phyloP scores from a whole-genome alignment of 2,329 filamentous ascomycete genomes.

The Botryotinia globosa region DNA sequence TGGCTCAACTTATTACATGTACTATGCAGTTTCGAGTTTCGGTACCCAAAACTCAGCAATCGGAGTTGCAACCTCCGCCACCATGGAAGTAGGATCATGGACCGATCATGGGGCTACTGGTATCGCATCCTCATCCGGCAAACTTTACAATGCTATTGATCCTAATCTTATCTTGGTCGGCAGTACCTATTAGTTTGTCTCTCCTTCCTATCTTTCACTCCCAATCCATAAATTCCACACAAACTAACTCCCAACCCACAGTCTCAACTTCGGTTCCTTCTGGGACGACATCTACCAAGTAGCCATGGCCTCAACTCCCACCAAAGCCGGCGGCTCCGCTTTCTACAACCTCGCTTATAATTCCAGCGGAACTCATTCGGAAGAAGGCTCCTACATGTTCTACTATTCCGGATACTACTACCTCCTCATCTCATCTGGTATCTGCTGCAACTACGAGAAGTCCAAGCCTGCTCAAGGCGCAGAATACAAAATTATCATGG shows the following conservation, averaged over 20 bases:
- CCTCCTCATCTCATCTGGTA: slow-evolving; percentile 60
- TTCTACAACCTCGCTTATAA: slow-evolving; percentile 54
- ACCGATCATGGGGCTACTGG: slow-evolving; percentile 57
- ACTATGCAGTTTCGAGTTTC: slow-evolving; percentile 56
- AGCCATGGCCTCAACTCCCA: slow-evolving; percentile 43
- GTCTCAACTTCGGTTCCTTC: slow-evolving; percentile 64
- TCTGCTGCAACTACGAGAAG: slow-evolving; percentile 59
- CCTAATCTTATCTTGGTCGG: slow-evolving; percentile 48
- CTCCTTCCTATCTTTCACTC: not conserved
- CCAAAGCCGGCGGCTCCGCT: slow-evolving; percentile 32
- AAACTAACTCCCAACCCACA: not conserved
- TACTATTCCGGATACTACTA: slow-evolving; percentile 57
- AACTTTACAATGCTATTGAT: slow-evolving; percentile 61
- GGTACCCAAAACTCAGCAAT: slow-evolving; percentile 54
- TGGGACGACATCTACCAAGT: slow-evolving; percentile 64
- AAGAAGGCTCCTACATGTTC: slow-evolving; percentile 57
- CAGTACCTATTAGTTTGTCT: slow-evolving; percentile 41
- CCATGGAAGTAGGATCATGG: slow-evolving; percentile 55
- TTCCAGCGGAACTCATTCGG: slow-evolving; percentile 48
- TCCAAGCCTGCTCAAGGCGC: slow-evolving; percentile 45
- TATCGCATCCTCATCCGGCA: slow-evolving; percentile 45
- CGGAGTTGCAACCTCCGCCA: slow-evolving; percentile 45
- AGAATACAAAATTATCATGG: slow-evolving; percentile 33
- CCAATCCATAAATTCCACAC: not conserved
- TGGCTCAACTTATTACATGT: slow-evolving; percentile 59